Evolutionary conservation across 805 yeast genomes (phyloP).

Genomic region (Wickerhamomyces chambardii): DNA sequence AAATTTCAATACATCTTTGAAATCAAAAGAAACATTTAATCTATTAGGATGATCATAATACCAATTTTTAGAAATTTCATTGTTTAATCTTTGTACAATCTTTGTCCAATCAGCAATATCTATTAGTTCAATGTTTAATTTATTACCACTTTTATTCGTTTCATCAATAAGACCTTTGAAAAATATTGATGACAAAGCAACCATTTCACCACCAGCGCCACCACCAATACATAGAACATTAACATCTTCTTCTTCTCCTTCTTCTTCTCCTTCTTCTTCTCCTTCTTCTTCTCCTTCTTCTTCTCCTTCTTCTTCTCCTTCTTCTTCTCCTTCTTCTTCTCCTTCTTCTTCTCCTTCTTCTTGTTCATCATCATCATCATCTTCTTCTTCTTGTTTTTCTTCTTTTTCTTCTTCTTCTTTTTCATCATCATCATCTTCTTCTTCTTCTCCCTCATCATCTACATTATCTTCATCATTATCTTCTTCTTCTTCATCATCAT

Average conservation of each 20-base stretch:
- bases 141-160: constrained; percentile 12
- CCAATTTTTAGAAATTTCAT: constrained; percentile 45
- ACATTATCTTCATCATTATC: constrained; percentile 4
- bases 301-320: constrained; percentile 19
- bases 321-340: background rate
- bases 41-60: constrained; percentile 24
- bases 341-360: constrained; percentile 3
- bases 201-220: constrained; percentile 83
- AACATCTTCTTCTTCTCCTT: constrained; percentile 7
- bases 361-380: constrained; percentile 16
- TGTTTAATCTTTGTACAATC: constrained; percentile 37
- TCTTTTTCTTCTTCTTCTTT: constrained; percentile 3
- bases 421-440: too few species aligned
- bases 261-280: background rate
- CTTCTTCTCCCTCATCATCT: background rate
- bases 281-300: constrained; percentile 11
- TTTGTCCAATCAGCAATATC: constrained; percentile 77
- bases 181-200: constrained; percentile 51
- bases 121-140: constrained; percentile 41
- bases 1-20: constrained; percentile 27
- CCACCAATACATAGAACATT: constrained; percentile 69
- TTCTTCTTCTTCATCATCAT: constrained; percentile 16
- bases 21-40: constrained; percentile 22
- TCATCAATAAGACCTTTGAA: constrained; percentile 21
- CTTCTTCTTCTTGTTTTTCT: constrained; percentile 13